Base-by-base conservation (phyloP, 2,329 filamentous ascomycete genomes). In the Hypomyces rosellus region DNA sequence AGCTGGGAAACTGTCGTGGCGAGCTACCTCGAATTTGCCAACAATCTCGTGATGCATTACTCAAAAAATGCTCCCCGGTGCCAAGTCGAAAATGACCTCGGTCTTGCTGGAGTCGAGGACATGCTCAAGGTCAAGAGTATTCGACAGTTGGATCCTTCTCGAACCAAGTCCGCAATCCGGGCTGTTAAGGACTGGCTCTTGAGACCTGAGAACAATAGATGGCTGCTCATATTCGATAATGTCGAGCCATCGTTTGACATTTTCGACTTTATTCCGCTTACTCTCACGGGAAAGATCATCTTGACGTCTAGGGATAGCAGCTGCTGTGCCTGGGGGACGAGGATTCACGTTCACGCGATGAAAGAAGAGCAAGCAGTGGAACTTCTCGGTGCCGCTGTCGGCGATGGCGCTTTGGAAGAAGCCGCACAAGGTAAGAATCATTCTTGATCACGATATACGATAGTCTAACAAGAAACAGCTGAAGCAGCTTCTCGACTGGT, bases 181-280 rank as follows among this genome's bases (percentile, higher is more conserved):
- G 59, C 59, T 15, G 59, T 63, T 30, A 60, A 56, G 37, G 57
- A 63, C 49, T 63, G 61, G 61, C 54, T 63, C 9, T 49, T 62
- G 42, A 54, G 57, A 30, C 57, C 59, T 5, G 55, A 57, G 15
- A 63, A 63, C 38, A 49, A 47, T 34, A 50, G 44, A 22, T 63
- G 61, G 61, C 54, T 63, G 6, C 53, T 61, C 12, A 52, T 63
- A 2, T 56, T 61, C 37, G 61, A 63, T 42, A 57, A 60, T 11
- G 53, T 60, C 39, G 56, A 58, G 43, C 46, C 57, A 1, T 58
- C 59, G 4, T 60, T 59, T 47, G 59, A 61, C 43, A 49, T 60
- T 18, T 55, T 56, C 36, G 56, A 62, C 8, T 59, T 63, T 18
- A 55, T 62, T 22, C 61, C 59, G 12, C 49, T 63, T 4, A 61